These are phyloP conservation scores for Azolla pinnata DNA, from an alignment of 75 land plant species.

Conservation along the genomic window DNA sequence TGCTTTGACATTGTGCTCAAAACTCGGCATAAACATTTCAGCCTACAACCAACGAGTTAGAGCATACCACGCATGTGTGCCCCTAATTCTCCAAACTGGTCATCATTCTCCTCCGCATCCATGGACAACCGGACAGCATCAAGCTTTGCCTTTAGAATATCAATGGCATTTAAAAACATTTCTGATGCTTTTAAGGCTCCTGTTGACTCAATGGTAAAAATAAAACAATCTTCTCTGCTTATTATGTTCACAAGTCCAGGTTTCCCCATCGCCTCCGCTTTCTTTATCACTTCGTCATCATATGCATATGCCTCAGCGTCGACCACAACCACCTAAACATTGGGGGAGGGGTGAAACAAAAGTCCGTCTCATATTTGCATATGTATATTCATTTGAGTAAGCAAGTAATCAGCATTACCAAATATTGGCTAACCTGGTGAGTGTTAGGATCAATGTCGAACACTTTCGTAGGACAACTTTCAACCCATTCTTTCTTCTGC, in stretches of 20 bases:
- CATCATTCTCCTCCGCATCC: conserved; percentile 64
- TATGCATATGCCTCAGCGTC: conserved; percentile 94
- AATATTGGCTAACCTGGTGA: conserved; percentile 77
- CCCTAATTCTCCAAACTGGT: conserved; percentile 65
- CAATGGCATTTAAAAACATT: conserved; percentile 83
- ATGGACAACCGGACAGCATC: conserved; percentile 71
- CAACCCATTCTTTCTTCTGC: conserved; percentile 67
- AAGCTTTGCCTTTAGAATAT: conserved; percentile 67
- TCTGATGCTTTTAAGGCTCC: conserved; percentile 86
- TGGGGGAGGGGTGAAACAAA: no score
- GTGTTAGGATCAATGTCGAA: conserved; percentile 67
- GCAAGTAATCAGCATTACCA: no score
- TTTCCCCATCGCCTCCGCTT: conserved; percentile 98
- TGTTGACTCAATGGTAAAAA: conserved; percentile 92
- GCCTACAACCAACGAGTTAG: no score
- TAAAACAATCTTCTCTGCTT: conserved; percentile 87
- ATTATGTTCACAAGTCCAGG: conserved; percentile 80
- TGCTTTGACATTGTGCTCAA: no score
- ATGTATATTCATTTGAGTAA: no score
- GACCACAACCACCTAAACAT: conserved; percentile 53
- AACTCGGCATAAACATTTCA: no score
- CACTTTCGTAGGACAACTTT: conserved; percentile 91
- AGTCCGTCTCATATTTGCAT: no score
- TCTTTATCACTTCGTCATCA: conserved; percentile 93
- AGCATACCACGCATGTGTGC: conserved; percentile 82